phyloP scores from a whole-genome alignment of 2,329 filamentous ascomycete species.

The Capronia americana region DNA sequence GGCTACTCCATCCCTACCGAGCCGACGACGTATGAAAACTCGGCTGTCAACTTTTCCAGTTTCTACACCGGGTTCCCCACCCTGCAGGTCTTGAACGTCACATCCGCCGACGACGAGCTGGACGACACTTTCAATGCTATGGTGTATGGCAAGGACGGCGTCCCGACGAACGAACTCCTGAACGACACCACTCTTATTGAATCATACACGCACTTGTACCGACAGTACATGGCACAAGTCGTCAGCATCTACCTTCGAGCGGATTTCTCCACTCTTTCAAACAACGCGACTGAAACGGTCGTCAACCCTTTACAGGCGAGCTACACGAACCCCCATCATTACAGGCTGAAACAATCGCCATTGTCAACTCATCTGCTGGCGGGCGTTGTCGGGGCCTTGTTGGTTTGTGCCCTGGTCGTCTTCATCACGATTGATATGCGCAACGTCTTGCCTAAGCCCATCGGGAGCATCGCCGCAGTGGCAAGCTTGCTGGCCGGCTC shows the following conservation, averaged over 20 bases:
- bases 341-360: constrained; percentile 25
- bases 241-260: constrained; percentile 27
- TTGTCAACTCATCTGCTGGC: constrained; percentile 33
- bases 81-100: constrained; percentile 27
- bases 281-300: constrained; percentile 31
- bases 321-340: constrained; percentile 25
- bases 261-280: constrained; percentile 27
- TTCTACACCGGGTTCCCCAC: constrained; percentile 15
- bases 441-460: constrained; percentile 32
- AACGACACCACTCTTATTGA: constrained; percentile 24
- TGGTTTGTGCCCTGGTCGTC: constrained; percentile 29
- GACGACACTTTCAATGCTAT: constrained; percentile 28
- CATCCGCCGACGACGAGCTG: constrained; percentile 22
- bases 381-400: constrained; percentile 27
- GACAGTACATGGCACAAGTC: constrained; percentile 32
- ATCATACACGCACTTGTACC: constrained; percentile 31
- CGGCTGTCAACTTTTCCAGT: constrained; percentile 28
- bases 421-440: constrained; percentile 33
- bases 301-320: constrained; percentile 23
- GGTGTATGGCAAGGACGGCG: constrained; percentile 33
- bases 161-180: constrained; percentile 28
- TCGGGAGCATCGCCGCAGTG: constrained; percentile 32
- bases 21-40: constrained; percentile 17
- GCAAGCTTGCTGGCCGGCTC: constrained; percentile 34
- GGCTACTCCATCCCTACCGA: constrained; percentile 22